Evolutionary conservation across 495 filamentous ascomycete species (phyloP), one percentile per base, ranked within the genome.

Genomic region (Penicillium desertorum): DNA sequence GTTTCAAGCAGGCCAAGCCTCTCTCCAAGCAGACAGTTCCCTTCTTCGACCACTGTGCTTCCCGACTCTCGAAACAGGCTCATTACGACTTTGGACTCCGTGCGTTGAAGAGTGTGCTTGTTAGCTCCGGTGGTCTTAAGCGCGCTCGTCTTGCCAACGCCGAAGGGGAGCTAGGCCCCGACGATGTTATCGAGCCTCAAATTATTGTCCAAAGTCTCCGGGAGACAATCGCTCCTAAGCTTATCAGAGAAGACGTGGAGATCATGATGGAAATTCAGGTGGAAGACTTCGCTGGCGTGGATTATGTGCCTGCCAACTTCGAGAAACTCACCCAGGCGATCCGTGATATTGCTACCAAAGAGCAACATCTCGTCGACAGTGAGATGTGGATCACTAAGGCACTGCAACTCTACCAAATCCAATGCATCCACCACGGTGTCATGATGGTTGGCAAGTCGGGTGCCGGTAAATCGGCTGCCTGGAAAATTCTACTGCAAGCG

Each of bases 371-470:
- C 22, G 88, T 96, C 11, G 87, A 92, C 66, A 98, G 86, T 51
- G 92, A 96, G 50, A 86, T 86, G 57, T 99, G 95, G 95, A 92
- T 96, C 81, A 90, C 88, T 43, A 99, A 99, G 79, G 86, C 93
- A 46, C 79, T 98, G 7, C 94, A 99, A 65, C 83, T 99, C 7
- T 96, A 92, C 71, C 94, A 99, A 70, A 99, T 99, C 58, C 94
- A 99, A 72, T 86, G 82, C 50, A 94, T 98, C 43, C 94, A 99
- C 64, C 94, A 99, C 62, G 94, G 94, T 84, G 95, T 99, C 17
- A 99, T 99, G 95, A 97, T 98, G 94, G 94, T 99, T 6, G 94
- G 94, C 43, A 88, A 88, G 64, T 97, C 94, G 5, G 94, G 94
- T 11, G 86, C 93, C 34, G 94, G 94, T 60, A 99, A 99, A 75